Base-by-base conservation (phyloP, 1,284 basidiomycete species). In the Fistulinella cinereoalba region DNA sequence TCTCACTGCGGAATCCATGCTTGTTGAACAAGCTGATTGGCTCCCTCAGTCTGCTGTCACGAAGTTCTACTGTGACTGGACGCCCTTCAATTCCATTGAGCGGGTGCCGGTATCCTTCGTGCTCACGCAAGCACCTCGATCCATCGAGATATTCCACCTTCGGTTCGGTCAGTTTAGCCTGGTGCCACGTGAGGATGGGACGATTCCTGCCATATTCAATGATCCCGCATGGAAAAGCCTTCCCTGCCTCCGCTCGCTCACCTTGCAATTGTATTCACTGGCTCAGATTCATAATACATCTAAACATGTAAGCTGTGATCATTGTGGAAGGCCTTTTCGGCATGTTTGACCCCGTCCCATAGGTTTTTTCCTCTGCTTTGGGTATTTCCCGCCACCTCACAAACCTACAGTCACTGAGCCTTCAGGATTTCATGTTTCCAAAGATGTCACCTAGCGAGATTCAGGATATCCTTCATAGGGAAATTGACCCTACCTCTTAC, bases 1-100 rank as follows among this genome's bases (percentile, higher is more conserved):
- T 1, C 31, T 50, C 15, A 4, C 3, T 3, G 13, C 19, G 15
- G 42, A 52, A 31, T 2, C 0, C 15, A 0, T 0, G 2, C 18
- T 16, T 12, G 13, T 29, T 15, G 0, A n/a, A 15, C 2, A 29
- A 0, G 4, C 36, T 1, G 25, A 31, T 19, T 58, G 44, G 53
- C 7, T 23, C 1, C 9, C 29, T n/a, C 21, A 27, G n/a, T 43
- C 44, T 21, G 1, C 32, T 11, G 15, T 57, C 46, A 48, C 15
- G 21, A 29, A 46, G 18, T 36, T 56, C 6, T 16, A 6, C 8
- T n/a, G 3, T 12, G 3, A 12, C 34, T 9, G 8, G 34, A 21
- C 8, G 15, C 12, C 10, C 8, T 11, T 11, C 11, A 8, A n/a
- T 13, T 32, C n/a, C 31, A 7, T 32, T 32, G 16, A 5, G 16